Evolutionary conservation across 805 yeast genomes (phyloP), one percentile per base, ranked within the genome.

Genomic region (Wickerhamomyces sydowiorum): DNA sequence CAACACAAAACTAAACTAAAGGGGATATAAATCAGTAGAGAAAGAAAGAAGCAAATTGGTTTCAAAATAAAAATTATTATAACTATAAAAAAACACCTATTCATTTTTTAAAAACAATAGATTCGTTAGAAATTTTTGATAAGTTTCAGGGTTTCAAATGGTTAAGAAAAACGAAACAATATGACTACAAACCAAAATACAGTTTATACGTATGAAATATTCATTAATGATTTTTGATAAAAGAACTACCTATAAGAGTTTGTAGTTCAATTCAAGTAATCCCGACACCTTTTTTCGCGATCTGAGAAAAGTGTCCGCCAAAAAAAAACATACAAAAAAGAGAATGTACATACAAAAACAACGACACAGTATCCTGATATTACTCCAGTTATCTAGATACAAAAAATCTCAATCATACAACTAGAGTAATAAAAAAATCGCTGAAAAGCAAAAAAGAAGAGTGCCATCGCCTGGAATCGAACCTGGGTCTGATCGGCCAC

Each of bases 401-500:
- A 25, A 25, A 25, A 25, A 25, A 25, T 7, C 8, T 7, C 9
- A 12, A 7, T 12, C 14, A 12, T 8, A 13, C 29, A 7, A 12
- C 14, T 7, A 29, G 10, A 29, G 6, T 9, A 5, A 12, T 8
- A 9, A 29, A 29, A 29, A 29, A 29, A 29, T 20, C 3, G 32
- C 20, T n/a, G n/a, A n/a, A n/a, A 12, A 24, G 27, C 14, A 32
- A 32, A 32, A 32, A 32, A 67, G 65, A 60, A 52, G 45, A 46
- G 17, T 76, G 82, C 82, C 80, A 80, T 70, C 67, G 70, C 82
- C 82, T 72, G 76, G 82, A 76, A 76, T 76, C 81, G 82, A 76
- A 76, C 82, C 74, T 73, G 79, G 82, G 82, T 76, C 73, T 76
- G 75, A 66, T 73, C 81, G 76, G 81, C 81, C 82, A 76, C 81